phyloP scores from a whole-genome alignment of 257 asterid species.

The Solanum clarkiae region DNA sequence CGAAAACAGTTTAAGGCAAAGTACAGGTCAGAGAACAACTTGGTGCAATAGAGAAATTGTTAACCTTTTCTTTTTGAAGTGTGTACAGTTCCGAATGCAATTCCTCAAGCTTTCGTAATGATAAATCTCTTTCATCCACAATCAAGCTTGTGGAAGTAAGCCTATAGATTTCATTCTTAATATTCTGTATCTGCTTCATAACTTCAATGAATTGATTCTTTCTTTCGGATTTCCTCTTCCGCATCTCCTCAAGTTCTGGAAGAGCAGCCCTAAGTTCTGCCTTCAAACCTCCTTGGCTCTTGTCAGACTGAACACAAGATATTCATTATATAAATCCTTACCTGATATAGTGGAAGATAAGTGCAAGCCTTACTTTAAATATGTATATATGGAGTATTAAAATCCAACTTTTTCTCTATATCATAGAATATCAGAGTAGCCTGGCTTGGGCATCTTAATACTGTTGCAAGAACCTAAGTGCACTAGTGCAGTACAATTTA shows the following conservation, averaged over 20 bases:
- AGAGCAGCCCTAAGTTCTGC: constrained; percentile 62
- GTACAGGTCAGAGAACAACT: not conserved
- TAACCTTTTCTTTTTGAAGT: constrained; percentile 81
- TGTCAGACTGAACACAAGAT: constrained; percentile 44
- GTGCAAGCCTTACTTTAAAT: not conserved
- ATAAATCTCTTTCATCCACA: constrained; percentile 69
- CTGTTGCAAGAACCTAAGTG: not conserved
- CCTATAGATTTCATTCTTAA: constrained; percentile 53
- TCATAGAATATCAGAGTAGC: not conserved
- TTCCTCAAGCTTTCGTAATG: constrained; percentile 77
- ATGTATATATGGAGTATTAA: not conserved
- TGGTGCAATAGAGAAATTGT: not conserved
- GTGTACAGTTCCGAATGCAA: constrained; percentile 65
- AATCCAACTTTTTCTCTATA: not conserved
- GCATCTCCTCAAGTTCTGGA: constrained; percentile 87
- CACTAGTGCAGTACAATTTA: not conserved
- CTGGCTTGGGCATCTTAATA: not conserved
- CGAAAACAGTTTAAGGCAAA: not conserved
- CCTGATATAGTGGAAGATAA: not conserved
- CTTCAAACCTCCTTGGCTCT: constrained; percentile 64
- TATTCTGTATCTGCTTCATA: constrained; percentile 48
- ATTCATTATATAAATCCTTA: not conserved
- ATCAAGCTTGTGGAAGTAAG: constrained; percentile 15
- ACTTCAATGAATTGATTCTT: constrained; percentile 57
- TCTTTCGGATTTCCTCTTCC: constrained; percentile 66